These are phyloP conservation scores for Hyphopichia khmerensis DNA, from an alignment of 1,139 yeast genomes.

Conservation along the genomic window DNA sequence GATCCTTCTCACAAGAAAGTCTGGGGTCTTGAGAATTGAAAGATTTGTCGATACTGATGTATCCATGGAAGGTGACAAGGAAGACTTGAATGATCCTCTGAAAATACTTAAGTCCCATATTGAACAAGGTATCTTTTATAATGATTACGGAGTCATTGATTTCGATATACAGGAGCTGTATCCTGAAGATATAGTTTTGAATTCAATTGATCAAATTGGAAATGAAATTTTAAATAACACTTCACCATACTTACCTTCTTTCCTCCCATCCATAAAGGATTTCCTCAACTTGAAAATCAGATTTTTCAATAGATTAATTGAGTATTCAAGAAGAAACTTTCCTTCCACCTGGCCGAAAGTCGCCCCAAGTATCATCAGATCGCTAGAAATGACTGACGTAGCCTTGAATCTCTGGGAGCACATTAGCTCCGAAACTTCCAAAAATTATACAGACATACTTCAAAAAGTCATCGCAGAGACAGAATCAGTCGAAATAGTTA, in stretches of 20 bases:
- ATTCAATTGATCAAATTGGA: conserved; percentile 50
- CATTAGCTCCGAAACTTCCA: conserved; percentile 20
- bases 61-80: conserved; percentile 12
- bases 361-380: conserved; percentile 38
- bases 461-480: conserved; percentile 14
- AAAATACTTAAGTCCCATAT: conserved; percentile 64
- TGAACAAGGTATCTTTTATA: conserved; percentile 76
- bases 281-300: conserved; percentile 24
- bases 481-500: conserved; percentile 3
- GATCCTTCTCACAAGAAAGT: conserved; percentile 50
- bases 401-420: conserved; percentile 50
- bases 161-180: conserved; percentile 47
- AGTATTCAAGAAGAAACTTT: conserved; percentile 50
- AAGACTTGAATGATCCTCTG: conserved; percentile 21
- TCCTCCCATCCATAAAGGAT: conserved; percentile 26
- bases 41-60: conserved; percentile 30
- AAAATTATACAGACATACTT: conserved; percentile 13
- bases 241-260: conserved; percentile 33
- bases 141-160: conserved; percentile 49
- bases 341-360: conserved; percentile 26
- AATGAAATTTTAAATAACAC: conserved; percentile 54
- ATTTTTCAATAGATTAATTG: conserved; percentile 40
- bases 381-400: conserved; percentile 58
- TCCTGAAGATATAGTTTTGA: conserved; percentile 38
- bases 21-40: conserved; percentile 67